Evolutionary conservation across 2,329 filamentous ascomycete genomes (phyloP), one percentile per base, ranked within the genome.

Genomic region (Rugonectria rugulosa): DNA sequence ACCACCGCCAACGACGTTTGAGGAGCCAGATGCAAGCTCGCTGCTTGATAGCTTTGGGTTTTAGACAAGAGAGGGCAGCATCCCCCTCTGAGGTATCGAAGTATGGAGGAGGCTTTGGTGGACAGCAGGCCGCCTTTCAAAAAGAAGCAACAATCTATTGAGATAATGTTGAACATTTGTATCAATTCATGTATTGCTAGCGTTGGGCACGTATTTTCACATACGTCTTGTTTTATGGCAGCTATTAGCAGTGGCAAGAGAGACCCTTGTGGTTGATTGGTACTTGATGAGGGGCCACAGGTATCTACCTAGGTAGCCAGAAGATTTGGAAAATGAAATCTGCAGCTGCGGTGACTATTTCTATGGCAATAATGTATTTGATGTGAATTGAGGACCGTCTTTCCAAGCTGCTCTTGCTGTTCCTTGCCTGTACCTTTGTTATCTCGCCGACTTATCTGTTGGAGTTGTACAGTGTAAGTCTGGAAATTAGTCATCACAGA

Each of bases 1-100:
- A 66, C 81, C 84, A 12, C 81, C 88, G 14, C 87, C 92, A 2
- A 92, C 89, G 17, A 87, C 88, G 60, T 98, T 98, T 71, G 83
- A 96, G 66, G 95, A 99, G 73, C 95, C 95, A n/a, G 92, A 96
- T 76, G 84, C 90, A 23, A 91, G 86, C 71, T 94, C 91, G 56
- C 75, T 99, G 69, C 79, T 98, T 66, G 94, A 98, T 79, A 93
- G 85, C 72, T 98, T 98, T 81, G 94, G 94, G 1, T 95, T 98
- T 70, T 98, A 65, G 66, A 26, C 52, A 20, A n/a, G 6, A 14
- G 17, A 23, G 21, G 15, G 6, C n/a, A 9, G 6, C 20, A 2
- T 23, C 11, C 14, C 34, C 14, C 23, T 36, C 11, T 14, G 7
- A 26, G 8, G n/a, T n/a, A n/a, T n/a, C n/a, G n/a, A 42, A 14